Evolutionary conservation across 768 basidiomycete species (phyloP).

Genomic region (Mycena galopus): DNA sequence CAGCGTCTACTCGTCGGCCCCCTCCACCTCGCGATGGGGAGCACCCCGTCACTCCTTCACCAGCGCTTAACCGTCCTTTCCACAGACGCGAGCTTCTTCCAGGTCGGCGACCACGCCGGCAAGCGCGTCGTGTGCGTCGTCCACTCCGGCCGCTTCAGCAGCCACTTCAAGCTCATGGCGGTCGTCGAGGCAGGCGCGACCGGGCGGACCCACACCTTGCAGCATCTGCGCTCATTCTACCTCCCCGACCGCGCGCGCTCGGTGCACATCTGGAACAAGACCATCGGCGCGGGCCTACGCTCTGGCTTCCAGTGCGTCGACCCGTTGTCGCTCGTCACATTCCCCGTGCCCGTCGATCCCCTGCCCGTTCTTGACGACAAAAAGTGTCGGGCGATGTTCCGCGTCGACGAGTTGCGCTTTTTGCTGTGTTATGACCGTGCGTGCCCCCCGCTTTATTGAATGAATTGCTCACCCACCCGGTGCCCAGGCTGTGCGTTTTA

Average conservation of each 20-base stretch:
- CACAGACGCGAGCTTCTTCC: slow-evolving; percentile 32
- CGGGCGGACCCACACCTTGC: background rate
- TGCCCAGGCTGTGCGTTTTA: slow-evolving; percentile 32
- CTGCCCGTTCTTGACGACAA: slow-evolving; percentile 3
- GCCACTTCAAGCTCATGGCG: slow-evolving; percentile 33
- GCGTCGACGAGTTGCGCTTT: slow-evolving; percentile 31
- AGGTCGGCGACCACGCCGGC: slow-evolving; percentile 25
- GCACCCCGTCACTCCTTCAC: slow-evolving; percentile 3
- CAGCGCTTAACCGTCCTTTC: slow-evolving; percentile 15
- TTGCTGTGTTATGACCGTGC: slow-evolving; percentile 35
- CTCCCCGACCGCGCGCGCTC: slow-evolving; percentile 33
- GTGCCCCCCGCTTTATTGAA: background rate
- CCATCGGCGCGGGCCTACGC: slow-evolving; percentile 27
- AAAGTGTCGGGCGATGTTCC: slow-evolving; percentile 35
- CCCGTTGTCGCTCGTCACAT: slow-evolving; percentile 29
- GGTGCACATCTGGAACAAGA: slow-evolving; percentile 36
- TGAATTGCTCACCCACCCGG: background rate
- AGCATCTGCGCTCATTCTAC: slow-evolving; percentile 33
- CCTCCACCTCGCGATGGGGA: slow-evolving; percentile 24
- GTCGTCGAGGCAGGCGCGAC: background rate
- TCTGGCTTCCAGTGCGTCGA: slow-evolving; percentile 35
- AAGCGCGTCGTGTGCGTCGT: slow-evolving; percentile 31
- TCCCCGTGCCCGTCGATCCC: slow-evolving; percentile 30
- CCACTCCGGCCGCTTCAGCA: slow-evolving; percentile 28
- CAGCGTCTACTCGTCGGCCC: slow-evolving; percentile 23